Conservation (phyloP, 192 early-diverging fungal genomes). For the Rhizophagus clarus region DNA sequence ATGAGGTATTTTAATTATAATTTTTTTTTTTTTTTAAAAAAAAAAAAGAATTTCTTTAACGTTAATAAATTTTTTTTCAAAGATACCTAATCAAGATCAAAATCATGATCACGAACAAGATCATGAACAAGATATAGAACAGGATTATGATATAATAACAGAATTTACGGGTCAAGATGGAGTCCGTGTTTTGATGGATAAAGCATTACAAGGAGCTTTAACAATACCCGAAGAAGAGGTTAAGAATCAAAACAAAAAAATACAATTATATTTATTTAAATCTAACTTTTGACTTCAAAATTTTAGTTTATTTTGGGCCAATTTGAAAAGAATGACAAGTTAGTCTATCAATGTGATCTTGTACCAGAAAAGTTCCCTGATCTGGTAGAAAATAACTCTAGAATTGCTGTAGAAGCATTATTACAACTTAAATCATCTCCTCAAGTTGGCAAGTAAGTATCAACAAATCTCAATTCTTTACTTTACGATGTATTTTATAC, state of each 20-base stretch:
- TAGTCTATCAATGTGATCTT: constrained; percentile 23
- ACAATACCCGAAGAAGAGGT: constrained; percentile 28
- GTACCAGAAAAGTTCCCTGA: constrained; percentile 39
- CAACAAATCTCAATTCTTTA: neutral
- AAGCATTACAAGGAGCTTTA: constrained; percentile 21
- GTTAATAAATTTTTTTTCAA: neutral
- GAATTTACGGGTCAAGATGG: constrained; percentile 11
- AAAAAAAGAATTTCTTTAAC: too few species aligned
- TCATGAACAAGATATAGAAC: neutral
- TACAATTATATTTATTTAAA: neutral
- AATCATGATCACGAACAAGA: neutral
- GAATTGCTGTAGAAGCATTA: constrained; percentile 41
- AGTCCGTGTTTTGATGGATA: constrained; percentile 11
- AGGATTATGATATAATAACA: constrained; percentile 19
- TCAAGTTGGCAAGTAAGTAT: constrained; percentile 42
- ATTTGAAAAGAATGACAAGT: constrained; percentile 18
- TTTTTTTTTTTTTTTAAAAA: neutral
- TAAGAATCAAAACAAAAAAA: neutral
- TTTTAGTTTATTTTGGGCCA: constrained; percentile 21
- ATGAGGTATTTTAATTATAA: neutral
- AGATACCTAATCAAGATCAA: too few species aligned
- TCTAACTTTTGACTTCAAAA: neutral
- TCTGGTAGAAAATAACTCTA: constrained; percentile 52
- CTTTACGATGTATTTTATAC: neutral
- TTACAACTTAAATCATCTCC: constrained; percentile 32